Evolutionary conservation across 495 filamentous ascomycete species (phyloP).

Genomic region (Saxophila tyrrhenica): DNA sequence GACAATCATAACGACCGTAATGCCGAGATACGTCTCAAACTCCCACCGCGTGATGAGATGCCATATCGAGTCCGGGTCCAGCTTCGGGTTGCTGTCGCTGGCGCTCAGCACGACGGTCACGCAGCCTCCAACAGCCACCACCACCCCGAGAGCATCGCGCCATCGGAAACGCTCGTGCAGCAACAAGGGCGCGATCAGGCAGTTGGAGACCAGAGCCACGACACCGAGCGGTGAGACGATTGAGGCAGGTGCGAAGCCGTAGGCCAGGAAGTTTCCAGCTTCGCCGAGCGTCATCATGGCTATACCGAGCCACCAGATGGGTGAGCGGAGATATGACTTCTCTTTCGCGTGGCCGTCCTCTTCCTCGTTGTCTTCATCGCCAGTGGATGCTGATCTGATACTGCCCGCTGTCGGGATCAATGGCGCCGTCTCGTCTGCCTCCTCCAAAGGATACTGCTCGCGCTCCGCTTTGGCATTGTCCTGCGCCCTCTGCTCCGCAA

Average conservation of each 20-base stretch:
- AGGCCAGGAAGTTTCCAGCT: constrained; percentile 90
- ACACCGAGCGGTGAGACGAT: constrained; percentile 96
- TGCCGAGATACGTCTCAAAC: constrained; percentile 78
- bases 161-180: constrained; percentile 78
- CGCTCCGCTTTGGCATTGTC: constrained; percentile 14
- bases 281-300: constrained; percentile 87
- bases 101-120: constrained; percentile 90
- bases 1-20: constrained; percentile 61
- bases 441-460: constrained; percentile 13
- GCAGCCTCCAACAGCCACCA: constrained; percentile 75
- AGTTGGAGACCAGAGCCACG: constrained; percentile 90
- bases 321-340: constrained; percentile 72
- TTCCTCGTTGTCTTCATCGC: constrained; percentile 22
- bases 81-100: constrained; percentile 75
- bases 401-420: constrained; percentile 29
- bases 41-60: constrained; percentile 77
- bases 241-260: constrained; percentile 95
- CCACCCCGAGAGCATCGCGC: constrained; percentile 80
- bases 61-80: constrained; percentile 85
- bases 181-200: constrained; percentile 85
- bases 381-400: not conserved
- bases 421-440: constrained; percentile 13
- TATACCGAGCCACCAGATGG: constrained; percentile 93
- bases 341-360: constrained; percentile 10
- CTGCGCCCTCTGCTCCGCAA: constrained; percentile 21